Percentiles rank a stretch among this genome's conserved stretches.
Evolutionary conservation across 108 stramenopile genomes (phyloP).

Genomic region (Epipyxis sp.): DNA sequence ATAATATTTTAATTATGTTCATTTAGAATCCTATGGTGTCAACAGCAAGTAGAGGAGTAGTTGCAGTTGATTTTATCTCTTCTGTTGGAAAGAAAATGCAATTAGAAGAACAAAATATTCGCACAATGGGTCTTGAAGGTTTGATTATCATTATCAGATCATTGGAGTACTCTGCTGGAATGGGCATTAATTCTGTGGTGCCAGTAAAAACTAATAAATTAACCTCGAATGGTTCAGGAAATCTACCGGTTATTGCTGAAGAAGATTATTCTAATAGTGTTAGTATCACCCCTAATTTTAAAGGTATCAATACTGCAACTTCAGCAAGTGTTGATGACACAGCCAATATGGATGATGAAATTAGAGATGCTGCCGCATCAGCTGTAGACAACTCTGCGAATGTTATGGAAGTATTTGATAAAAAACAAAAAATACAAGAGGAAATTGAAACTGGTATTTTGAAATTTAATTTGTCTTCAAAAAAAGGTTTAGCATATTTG

Average conservation of each 20-base stretch:
- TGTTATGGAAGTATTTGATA: constrained; percentile 81
- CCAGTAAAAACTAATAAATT: not conserved
- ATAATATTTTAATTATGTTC: too few species aligned
- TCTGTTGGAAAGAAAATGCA: constrained; percentile 10
- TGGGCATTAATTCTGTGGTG: not conserved
- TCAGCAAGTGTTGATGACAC: constrained; percentile 3
- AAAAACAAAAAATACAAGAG: constrained; percentile 79
- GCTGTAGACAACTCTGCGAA: constrained; percentile 23
- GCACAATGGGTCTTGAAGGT: constrained; percentile 51
- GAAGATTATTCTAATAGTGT: not conserved
- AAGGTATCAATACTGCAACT: not conserved
- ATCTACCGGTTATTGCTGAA: not conserved
- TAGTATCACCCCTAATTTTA: not conserved
- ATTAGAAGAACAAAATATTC: constrained; percentile 46
- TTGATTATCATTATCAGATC: constrained; percentile 46
- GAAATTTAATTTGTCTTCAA: constrained; percentile 91
- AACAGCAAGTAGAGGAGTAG: not conserved
- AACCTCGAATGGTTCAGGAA: not conserved
- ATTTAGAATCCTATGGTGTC: too few species aligned
- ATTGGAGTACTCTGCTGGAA: constrained; percentile 42
- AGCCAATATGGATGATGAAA: too few species aligned
- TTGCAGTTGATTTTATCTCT: not conserved
- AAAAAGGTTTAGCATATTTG: constrained; percentile 74
- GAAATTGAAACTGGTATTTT: constrained; percentile 81
- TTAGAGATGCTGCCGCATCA: constrained; percentile 5